Base-by-base conservation (phyloP, 78 protist genomes). In the Dictyostelium intermedium region DNA sequence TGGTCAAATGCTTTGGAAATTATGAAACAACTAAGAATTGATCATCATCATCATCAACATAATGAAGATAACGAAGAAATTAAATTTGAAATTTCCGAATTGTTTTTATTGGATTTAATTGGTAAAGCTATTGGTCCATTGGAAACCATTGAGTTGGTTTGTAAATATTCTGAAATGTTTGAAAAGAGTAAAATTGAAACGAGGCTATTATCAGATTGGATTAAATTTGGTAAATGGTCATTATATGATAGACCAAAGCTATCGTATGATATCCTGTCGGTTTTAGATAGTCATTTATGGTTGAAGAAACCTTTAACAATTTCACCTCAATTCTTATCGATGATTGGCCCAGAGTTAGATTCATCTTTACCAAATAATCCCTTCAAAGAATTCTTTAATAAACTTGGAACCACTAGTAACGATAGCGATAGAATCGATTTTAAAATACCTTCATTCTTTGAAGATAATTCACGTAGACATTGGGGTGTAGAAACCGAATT, bases 401-500 rank as follows among this genome's bases (percentile, higher is more conserved):
- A 32, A 39, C 37, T 73, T 53, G 23, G 43, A 5, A 9, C 30
- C 39, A 6, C 30, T 25, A 66, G 20, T 85, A 14, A 34, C 23
- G 27, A 56, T 56, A 8, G 92, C 72, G 7, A 77, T 56, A 6
- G 5, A 25, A 34, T 72, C 39, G 79, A 72, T 72, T 72, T 72
- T 72, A 72, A 34, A 27, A 79, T 83, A 5, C 94, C 94, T 45
- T 85, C 82, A 35, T 89, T 89, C 37, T 89, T 89, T 69, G 94
- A 89, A 50, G 94, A 89, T 69, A 82, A 82, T 34, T 78, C 87
- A 34, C 66, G 94, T n/a, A 79, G 84, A 83, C 94, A 89, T 69
- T 89, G 94, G 94, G 94, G 94, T 43, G 74, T 83, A 23, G 94
- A 89, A 69, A 89, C 94, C 0, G 94, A 89, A 27, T 34, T 89